These are phyloP conservation scores for Ichthyophthirius multifiliis DNA, from an alignment of 169 alveolate genomes.

Conservation along the genomic window DNA sequence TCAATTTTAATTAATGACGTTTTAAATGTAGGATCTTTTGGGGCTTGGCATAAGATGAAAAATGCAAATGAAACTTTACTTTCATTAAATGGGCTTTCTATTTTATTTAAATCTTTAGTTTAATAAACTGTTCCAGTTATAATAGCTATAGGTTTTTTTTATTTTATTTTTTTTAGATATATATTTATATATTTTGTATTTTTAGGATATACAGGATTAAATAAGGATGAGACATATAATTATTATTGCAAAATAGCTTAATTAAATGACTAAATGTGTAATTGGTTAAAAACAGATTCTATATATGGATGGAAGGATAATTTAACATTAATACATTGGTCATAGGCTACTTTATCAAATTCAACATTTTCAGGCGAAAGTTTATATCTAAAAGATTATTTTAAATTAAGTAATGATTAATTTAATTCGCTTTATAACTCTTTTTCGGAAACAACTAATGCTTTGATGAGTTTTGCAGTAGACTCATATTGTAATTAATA, in stretches of 20 bases:
- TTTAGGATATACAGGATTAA: too few species aligned
- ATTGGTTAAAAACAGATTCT: neutral
- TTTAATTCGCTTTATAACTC: neutral
- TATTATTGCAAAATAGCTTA: too few species aligned
- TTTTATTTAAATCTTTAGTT: neutral
- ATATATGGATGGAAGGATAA: neutral
- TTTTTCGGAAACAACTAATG: neutral
- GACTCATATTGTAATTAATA: too few species aligned
- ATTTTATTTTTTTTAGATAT: neutral
- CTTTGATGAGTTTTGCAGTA: neutral
- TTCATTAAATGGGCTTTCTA: neutral
- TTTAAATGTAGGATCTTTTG: neutral
- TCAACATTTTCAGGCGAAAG: neutral
- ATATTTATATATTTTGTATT: neutral
- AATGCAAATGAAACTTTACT: neutral
- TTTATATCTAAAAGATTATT: neutral
- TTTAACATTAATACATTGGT: neutral
- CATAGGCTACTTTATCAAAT: neutral
- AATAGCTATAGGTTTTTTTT: neutral
- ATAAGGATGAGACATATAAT: neutral
- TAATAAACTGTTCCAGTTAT: neutral
- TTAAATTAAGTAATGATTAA: neutral
- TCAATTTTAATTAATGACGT: neutral
- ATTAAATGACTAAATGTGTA: neutral
- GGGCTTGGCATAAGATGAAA: neutral